These are phyloP conservation scores for Boletus tylopilopsis DNA, from an alignment of 768 basidiomycete species.

Conservation along the genomic window DNA sequence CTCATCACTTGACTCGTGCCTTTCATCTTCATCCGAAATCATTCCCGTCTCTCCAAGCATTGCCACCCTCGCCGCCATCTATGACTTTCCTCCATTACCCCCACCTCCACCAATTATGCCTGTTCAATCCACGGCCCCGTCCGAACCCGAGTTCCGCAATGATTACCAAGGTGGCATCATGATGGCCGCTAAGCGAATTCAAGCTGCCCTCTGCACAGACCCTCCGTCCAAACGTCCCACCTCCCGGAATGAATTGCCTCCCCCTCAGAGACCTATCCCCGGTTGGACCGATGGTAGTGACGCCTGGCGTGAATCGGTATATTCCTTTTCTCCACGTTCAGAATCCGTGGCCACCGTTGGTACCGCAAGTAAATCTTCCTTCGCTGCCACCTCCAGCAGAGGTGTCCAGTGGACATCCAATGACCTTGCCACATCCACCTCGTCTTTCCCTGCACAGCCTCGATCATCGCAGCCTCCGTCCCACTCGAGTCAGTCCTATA, in stretches of 20 bases:
- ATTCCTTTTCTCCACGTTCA: slow-evolving; percentile 46
- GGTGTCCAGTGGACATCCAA: slow-evolving; percentile 49
- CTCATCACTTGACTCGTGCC: slow-evolving; percentile 36
- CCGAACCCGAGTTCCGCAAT: slow-evolving; percentile 30
- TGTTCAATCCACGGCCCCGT: slow-evolving; percentile 16
- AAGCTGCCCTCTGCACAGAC: slow-evolving; percentile 41
- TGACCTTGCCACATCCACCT: slow-evolving; percentile 21
- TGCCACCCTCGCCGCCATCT: slow-evolving; percentile 37
- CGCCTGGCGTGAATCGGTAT: slow-evolving; percentile 65
- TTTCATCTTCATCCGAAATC: slow-evolving; percentile 24
- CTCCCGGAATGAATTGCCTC: slow-evolving; percentile 31
- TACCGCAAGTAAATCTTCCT: slow-evolving; percentile 35
- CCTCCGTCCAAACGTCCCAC: slow-evolving; percentile 36
- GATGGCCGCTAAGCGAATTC: slow-evolving; percentile 62
- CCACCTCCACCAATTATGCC: slow-evolving; percentile 45
- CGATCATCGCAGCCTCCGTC: slow-evolving; percentile 21
- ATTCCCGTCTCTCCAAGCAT: slow-evolving; percentile 29
- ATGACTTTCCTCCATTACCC: slow-evolving; percentile 52
- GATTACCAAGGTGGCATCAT: slow-evolving; percentile 61
- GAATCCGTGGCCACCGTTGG: slow-evolving; percentile 31
- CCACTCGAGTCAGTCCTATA: slow-evolving; percentile 30
- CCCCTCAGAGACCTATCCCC: slow-evolving; percentile 43
- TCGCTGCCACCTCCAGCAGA: slow-evolving; percentile 48
- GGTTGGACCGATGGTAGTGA: slow-evolving; percentile 69
- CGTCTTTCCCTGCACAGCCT: slow-evolving; percentile 24